Conservation (phyloP, 106 monocot genomes). For the Ottelia alismoides region DNA sequence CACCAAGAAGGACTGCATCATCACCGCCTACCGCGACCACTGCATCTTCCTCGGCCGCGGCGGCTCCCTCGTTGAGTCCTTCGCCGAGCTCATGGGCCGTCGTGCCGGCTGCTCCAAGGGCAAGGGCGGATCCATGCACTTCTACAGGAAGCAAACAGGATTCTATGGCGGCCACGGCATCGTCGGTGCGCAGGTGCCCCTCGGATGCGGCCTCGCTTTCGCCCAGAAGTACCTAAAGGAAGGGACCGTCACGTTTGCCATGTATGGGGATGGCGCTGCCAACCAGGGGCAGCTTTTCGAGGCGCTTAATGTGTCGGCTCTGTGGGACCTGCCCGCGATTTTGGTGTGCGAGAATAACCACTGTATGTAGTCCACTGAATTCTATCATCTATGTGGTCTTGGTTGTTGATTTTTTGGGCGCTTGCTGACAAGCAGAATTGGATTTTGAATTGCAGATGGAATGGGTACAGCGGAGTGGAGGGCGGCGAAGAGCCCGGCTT, state of each 20-base stretch:
- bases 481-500: too few relatives aligned
- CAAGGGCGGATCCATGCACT: conserved; percentile 87
- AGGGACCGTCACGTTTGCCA: conserved; percentile 56
- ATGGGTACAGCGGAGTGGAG: too few relatives aligned
- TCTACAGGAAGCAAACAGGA: conserved; percentile 53
- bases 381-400: too few relatives aligned
- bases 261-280: conserved; percentile 52
- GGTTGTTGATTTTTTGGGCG: too few relatives aligned
- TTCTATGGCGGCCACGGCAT: too few relatives aligned
- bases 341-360: conserved; percentile 71
- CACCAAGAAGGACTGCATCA: conserved; percentile 40
- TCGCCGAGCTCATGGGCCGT: conserved; percentile 66
- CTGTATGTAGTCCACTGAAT: too few relatives aligned
- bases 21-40: conserved; percentile 72
- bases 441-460: too few relatives aligned
- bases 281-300: conserved; percentile 65
- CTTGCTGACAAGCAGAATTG: too few relatives aligned
- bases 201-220: too few relatives aligned
- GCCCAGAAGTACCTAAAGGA: too few relatives aligned
- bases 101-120: conserved; percentile 39
- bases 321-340: conserved; percentile 52
- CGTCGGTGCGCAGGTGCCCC: too few relatives aligned
- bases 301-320: conserved; percentile 58
- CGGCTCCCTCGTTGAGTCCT: conserved; percentile 31
- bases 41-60: too few relatives aligned